Evolutionary conservation across 306 rosid genomes (phyloP).

Genomic region (Vachellia pachyceras): DNA sequence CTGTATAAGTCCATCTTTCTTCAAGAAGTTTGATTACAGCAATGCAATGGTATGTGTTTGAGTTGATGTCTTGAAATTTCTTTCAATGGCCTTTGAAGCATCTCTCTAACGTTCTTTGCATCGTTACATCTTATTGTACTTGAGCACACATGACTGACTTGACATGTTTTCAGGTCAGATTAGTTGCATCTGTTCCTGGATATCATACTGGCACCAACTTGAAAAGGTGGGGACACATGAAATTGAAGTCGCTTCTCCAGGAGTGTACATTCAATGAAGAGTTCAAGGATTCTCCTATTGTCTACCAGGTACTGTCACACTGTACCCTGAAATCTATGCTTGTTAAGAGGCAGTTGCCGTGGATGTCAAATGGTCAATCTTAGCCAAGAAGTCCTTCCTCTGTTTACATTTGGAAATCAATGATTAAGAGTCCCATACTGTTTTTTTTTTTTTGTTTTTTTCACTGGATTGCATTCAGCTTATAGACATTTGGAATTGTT

Average conservation of each 20-base stretch:
- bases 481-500: background rate
- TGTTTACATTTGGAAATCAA: constrained; percentile 19
- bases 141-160: constrained; percentile 35
- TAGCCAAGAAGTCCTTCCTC: constrained; percentile 3
- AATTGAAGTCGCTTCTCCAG: constrained; percentile 82
- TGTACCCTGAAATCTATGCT: constrained; percentile 22
- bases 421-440: background rate
- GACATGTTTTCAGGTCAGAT: constrained; percentile 70
- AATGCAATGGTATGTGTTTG: constrained; percentile 69
- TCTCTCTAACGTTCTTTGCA: constrained; percentile 2
- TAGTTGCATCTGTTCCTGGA: constrained; percentile 98
- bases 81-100: constrained; percentile 23
- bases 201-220: constrained; percentile 78
- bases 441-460: constrained; percentile 14
- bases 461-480: constrained; percentile 29
- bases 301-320: constrained; percentile 70
- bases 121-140: constrained; percentile 16
- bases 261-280: constrained; percentile 79
- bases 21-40: constrained; percentile 85
- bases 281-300: constrained; percentile 83
- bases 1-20: constrained; percentile 74
- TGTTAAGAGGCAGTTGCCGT: background rate
- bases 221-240: constrained; percentile 97
- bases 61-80: constrained; percentile 23
- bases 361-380: constrained; percentile 13